phyloP scores from a whole-genome alignment of 129 eudicot species.

The Pulicaria dysenterica region DNA sequence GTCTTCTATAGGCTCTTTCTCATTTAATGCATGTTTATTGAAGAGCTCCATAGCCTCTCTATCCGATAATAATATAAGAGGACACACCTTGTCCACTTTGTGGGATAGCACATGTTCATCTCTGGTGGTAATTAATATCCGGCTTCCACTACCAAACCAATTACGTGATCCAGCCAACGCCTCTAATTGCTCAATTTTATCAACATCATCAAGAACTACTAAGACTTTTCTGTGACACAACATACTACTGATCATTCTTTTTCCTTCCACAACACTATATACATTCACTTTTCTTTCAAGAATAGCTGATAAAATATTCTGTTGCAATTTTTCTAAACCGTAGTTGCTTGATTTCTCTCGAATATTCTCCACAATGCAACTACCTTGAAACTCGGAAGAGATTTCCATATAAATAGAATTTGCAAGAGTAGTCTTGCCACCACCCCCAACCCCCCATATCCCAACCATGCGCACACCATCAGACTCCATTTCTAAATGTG shows the following conservation, averaged over 20 bases:
- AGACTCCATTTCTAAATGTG: not conserved
- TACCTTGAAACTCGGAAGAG: not conserved
- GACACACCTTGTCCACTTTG: not conserved
- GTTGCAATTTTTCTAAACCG: not conserved
- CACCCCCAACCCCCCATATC: not conserved
- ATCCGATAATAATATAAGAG: not conserved
- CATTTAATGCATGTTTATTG: not conserved
- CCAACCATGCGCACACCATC: conserved; percentile 17
- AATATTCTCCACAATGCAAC: not conserved
- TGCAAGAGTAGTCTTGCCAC: not conserved
- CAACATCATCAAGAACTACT: conserved; percentile 22
- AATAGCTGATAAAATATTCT: not conserved
- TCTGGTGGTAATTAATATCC: conserved; percentile 5
- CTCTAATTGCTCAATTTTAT: not conserved
- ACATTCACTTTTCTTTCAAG: not conserved
- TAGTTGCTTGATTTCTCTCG: not conserved
- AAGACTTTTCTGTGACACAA: conserved; percentile 7
- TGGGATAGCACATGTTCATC: not conserved
- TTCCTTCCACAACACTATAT: not conserved
- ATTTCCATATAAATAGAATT: not conserved
- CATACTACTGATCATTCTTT: not conserved
- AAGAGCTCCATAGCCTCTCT: conserved; percentile 14
- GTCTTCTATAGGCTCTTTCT: not conserved
- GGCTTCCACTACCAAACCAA: conserved; percentile 19
- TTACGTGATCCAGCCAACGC: conserved; percentile 1